Conservation (phyloP, 2,329 filamentous ascomycete genomes). For the Stenocarpella maydis region DNA sequence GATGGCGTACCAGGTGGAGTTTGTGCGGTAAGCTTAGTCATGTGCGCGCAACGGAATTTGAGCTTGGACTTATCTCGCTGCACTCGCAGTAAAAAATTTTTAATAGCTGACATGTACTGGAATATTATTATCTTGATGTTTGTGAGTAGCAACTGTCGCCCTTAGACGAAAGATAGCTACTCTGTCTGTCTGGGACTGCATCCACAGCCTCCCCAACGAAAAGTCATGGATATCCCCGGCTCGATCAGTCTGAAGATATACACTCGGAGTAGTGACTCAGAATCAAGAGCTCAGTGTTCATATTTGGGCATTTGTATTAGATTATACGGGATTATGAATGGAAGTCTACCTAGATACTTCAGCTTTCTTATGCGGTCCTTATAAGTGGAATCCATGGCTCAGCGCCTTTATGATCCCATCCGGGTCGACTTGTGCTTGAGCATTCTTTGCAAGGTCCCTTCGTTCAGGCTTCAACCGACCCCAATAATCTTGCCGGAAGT, state of each 20-base stretch:
- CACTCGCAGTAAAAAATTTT: too few relatives aligned
- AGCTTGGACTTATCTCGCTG: too few relatives aligned
- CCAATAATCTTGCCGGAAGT: constrained; percentile 53
- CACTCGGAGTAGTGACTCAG: background rate
- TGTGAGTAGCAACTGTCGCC: too few relatives aligned
- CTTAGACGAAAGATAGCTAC: too few relatives aligned
- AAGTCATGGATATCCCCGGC: background rate
- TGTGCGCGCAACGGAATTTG: too few relatives aligned
- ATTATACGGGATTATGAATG: too few relatives aligned
- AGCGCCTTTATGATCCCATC: background rate
- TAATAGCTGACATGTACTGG: too few relatives aligned
- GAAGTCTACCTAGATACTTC: too few relatives aligned
- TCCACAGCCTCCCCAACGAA: background rate
- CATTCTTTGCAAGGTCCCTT: background rate
- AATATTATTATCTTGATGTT: too few relatives aligned
- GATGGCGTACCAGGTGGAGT: too few relatives aligned
- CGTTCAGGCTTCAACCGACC: constrained; percentile 44
- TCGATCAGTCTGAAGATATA: background rate
- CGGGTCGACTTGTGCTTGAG: background rate
- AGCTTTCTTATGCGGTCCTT: background rate
- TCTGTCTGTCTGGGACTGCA: too few relatives aligned
- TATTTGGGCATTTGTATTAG: background rate
- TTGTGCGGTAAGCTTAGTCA: too few relatives aligned
- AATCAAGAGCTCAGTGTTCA: background rate
- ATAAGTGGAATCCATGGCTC: background rate